Base-by-base conservation (phyloP, 331 rosid species). In the Malus hybrid region DNA sequence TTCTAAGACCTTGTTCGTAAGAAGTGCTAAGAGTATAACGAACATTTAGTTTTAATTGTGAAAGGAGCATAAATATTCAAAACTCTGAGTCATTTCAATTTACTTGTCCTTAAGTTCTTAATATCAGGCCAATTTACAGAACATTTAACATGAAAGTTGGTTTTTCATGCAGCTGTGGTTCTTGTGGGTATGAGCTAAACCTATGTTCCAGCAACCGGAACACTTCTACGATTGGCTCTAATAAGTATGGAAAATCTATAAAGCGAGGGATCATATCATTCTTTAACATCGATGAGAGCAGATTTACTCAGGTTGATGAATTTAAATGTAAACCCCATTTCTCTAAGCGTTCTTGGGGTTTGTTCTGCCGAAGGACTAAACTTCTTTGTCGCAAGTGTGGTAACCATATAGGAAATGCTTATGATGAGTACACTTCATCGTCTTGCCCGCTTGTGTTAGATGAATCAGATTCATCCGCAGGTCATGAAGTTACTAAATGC, bases 351-450 rank as follows among this genome's bases (percentile, higher is more conserved):
- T 86, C 89, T 0, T 88, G 91, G 96, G 89, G 97, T 29, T 77
- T 93, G 76, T 91, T 93, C 77, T 89, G 91, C 19, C 82, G 79
- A 20, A 87, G 85, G 83, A 88, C 84, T 5, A 93, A 87, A 85
- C 97, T 93, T 66, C 96, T 89, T 15, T 93, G 98, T 78, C 88
- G 96, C 48, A 89, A 93, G 75, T 93, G 98, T 66, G 85, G 89
- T 78, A 91, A 88, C 76, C 78, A 87, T 63, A 83, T 93, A n/a
- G 98, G 96, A 80, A 74, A 81, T 70, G 93, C 97, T 2, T 82
- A 75, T 53, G 75, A 83, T 65, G 85, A 80, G 64, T 65, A 18
- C 64, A 71, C 72, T 7, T 63, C 90, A 67, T 71, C 93, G 1
- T 53, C 95, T 1, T 55, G 52, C 44, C 73, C 88, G 22, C 72